Evolutionary conservation across 495 filamentous ascomycete species (phyloP).

Genomic region (Pseudomonodictys pantanalensis): DNA sequence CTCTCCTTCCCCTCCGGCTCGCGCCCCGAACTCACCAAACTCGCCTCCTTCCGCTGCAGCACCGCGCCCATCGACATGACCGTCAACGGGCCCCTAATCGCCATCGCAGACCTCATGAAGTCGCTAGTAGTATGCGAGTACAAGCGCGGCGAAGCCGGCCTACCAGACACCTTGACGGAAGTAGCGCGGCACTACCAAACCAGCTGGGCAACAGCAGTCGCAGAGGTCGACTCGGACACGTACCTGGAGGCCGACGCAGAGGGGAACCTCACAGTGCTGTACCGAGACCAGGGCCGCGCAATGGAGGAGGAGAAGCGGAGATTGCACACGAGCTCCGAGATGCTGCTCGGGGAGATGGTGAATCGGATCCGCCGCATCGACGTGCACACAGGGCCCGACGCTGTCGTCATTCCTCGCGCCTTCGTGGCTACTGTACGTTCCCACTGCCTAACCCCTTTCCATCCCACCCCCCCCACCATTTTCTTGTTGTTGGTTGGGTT

Average conservation of each 20-base stretch:
- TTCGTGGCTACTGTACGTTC: slow-evolving; percentile 82
- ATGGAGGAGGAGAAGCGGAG: slow-evolving; percentile 67
- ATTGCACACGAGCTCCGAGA: slow-evolving; percentile 73
- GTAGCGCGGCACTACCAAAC: slow-evolving; percentile 77
- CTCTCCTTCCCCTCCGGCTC: slow-evolving; percentile 39
- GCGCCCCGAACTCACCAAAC: slow-evolving; percentile 53
- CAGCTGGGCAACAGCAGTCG: slow-evolving; percentile 76
- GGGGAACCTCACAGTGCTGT: slow-evolving; percentile 79
- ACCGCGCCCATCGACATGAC: slow-evolving; percentile 84
- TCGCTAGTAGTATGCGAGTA: slow-evolving; percentile 75
- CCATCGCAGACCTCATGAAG: slow-evolving; percentile 92
- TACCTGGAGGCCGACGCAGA: slow-evolving; percentile 81
- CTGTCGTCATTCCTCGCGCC: slow-evolving; percentile 73
- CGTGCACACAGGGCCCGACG: slow-evolving; percentile 56
- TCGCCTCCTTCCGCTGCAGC: slow-evolving; percentile 73
- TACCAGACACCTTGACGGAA: slow-evolving; percentile 59
- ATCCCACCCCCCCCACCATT: not conserved
- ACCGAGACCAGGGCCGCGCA: slow-evolving; percentile 66
- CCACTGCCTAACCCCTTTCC: not conserved
- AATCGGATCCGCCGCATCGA: slow-evolving; percentile 70
- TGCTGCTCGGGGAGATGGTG: slow-evolving; percentile 86
- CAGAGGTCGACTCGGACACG: slow-evolving; percentile 64
- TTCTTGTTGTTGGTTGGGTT: slow-evolving; percentile 1
- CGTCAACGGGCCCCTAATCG: slow-evolving; percentile 65
- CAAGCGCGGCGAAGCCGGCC: slow-evolving; percentile 44